Base-by-base conservation (phyloP, 441 rosid species). In the Populus hybrid region DNA sequence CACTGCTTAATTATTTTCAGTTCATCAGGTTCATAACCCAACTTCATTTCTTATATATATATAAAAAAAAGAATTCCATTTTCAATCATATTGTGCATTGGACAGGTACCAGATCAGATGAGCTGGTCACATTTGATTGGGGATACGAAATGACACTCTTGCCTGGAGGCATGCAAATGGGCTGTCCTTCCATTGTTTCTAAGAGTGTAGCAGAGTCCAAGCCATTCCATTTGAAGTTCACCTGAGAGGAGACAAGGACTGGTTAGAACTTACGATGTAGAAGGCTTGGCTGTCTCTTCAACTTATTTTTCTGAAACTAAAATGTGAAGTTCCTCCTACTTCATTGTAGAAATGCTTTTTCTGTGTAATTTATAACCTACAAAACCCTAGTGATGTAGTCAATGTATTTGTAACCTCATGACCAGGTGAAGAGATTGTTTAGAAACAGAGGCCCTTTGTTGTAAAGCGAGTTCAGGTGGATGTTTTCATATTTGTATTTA, bases 121-220 rank as follows among this genome's bases (percentile, higher is more conserved):
- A 95, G 88, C 69, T 89, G 87, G 86, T 91, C 18, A 87, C 85
- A 32, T 93, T 91, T 23, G 91, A 87, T 8, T 91, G 89, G 97
- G 97, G 92, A 12, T 95, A 92, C 77, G 93, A 89, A 77, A 82
- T 89, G 38, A 88, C 90, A 1, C 32, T 92, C 68, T 83, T 95
- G 80, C 96, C 97, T 0, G 97, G 97, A 73, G 96, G 98, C 57
- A 91, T 93, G 93, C 91, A 92, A 83, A 86, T 90, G 93, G 99
- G 99, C 79, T 95, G 84, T 77, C 98, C 98, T 0, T 84, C 88
- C 32, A 89, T 90, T 50, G 80, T 93, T 38, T 87, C 92, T 0
- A 91, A 88, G 85, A 77, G 86, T 69, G 89, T 93, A 35, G 89
- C 90, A 14, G 95, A 92, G 68, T 84, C 89, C 8, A 90, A 83